Evolutionary conservation across 148 eudicot species (phyloP).

Genomic region (Camellia sinensis): DNA sequence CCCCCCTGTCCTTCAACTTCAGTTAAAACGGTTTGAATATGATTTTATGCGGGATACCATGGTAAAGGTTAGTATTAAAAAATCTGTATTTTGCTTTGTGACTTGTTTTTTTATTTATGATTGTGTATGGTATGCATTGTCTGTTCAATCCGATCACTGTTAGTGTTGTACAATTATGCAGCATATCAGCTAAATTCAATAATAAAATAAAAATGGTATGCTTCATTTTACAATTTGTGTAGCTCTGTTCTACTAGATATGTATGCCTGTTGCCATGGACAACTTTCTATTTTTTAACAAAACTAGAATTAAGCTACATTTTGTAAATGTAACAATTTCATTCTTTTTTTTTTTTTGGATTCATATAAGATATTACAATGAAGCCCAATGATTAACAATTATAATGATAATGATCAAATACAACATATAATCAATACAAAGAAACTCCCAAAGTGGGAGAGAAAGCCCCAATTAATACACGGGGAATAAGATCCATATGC

Average conservation of each 20-base stretch:
- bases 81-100: background rate
- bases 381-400: no score
- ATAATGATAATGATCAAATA: no score
- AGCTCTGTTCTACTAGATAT: background rate
- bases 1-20: slow-evolving; percentile 46
- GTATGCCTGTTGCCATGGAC: background rate
- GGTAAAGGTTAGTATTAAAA: slow-evolving; percentile 29
- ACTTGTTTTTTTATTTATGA: background rate
- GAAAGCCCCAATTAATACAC: no score
- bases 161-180: background rate
- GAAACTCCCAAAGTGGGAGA: no score
- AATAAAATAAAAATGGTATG: background rate
- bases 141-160: background rate
- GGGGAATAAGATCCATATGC: no score
- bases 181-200: background rate
- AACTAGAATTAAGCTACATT: background rate
- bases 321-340: background rate
- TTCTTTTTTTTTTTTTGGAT: no score
- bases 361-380: no score
- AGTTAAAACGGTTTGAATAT: slow-evolving; percentile 42
- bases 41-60: slow-evolving; percentile 36
- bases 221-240: background rate
- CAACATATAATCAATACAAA: no score
- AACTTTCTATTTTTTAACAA: background rate
- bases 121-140: background rate